Base-by-base conservation (phyloP, 2,329 filamentous ascomycete genomes). In the Venturia oleaginea region DNA sequence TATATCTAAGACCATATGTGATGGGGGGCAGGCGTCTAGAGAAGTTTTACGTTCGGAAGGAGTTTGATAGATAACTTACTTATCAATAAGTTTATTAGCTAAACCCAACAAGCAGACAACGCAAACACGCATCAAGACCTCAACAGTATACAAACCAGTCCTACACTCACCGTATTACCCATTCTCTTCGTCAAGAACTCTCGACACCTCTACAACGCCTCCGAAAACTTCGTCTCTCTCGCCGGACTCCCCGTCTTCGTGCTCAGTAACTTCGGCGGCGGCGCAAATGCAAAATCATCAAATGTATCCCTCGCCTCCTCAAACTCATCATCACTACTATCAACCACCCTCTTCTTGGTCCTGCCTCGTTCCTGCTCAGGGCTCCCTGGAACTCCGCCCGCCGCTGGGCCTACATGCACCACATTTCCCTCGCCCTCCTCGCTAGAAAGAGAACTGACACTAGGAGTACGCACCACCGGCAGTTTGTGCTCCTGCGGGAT, bases 221-320 rank as follows among this genome's bases (percentile, higher is more conserved):
- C 64, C 15, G 10, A 10, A 51, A 65, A 65, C 67, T 78, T 80
- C 42, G 83, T 83, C 65, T 83, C 82, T 55, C 83, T 75, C 7
- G 73, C 78, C 0, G 82, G 81, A 69, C 81, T 85, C 54, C 76
- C 76, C 43, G 78, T 59, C 76, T 75, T n/a, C 73, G 67, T 61
- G 64, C 68, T 70, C 40, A 66, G 66, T 32, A 72, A 72, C 7
- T 66, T 72, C 7, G 69, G 68, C 3, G 75, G 75, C n/a, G 72
- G 73, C 57, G 74, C 75, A 22, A 78, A 70, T 5, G 51, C 51
- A 43, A 71, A 75, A 68, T 81, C 78, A 67, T 84, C 80, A 65
- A 81, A 80, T 54, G 72, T 71, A 68, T 82, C 80, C 65, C 76
- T 76, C 11, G 78, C 80, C 72, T 84, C 83, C 65, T 84, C 81